These are phyloP conservation scores for Phytophthora sansomeana DNA, from an alignment of 352 stramenopile species.

Conservation along the genomic window DNA sequence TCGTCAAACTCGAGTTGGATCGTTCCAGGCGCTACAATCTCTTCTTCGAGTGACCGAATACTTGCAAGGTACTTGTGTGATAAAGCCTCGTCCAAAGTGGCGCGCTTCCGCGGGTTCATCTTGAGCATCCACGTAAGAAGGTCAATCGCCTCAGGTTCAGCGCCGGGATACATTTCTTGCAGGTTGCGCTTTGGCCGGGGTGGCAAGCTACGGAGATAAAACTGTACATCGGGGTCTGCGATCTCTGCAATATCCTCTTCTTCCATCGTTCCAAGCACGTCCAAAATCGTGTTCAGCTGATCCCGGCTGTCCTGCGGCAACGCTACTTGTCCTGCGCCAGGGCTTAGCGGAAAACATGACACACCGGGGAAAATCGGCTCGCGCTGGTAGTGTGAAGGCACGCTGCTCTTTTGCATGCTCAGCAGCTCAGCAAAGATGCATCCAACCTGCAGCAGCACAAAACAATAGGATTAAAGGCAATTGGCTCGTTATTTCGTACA, in stretches of 20 bases:
- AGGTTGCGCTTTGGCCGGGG: slow-evolving; percentile 75
- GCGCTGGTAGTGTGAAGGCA: slow-evolving; percentile 94
- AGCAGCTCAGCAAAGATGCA: slow-evolving; percentile 96
- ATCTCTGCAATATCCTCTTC: slow-evolving; percentile 89
- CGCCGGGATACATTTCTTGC: slow-evolving; percentile 86
- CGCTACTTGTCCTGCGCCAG: slow-evolving; percentile 75
- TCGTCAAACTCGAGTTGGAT: slow-evolving; percentile 90
- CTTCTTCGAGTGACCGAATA: slow-evolving; percentile 87
- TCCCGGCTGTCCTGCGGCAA: slow-evolving; percentile 87
- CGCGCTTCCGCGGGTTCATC: slow-evolving; percentile 87
- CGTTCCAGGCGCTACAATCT: slow-evolving; percentile 82
- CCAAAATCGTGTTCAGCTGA: slow-evolving; percentile 89
- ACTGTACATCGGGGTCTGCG: slow-evolving; percentile 83
- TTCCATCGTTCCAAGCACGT: slow-evolving; percentile 88
- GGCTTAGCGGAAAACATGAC: slow-evolving; percentile 89
- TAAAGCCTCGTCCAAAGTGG: slow-evolving; percentile 81
- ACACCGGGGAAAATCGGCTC: slow-evolving; percentile 95
- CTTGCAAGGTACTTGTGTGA: slow-evolving; percentile 87
- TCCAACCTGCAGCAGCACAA: slow-evolving; percentile 70
- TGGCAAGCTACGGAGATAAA: slow-evolving; percentile 81
- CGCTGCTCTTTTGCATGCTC: slow-evolving; percentile 97
- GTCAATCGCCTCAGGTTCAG: slow-evolving; percentile 83
- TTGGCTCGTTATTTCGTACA: slow-evolving; percentile 1
- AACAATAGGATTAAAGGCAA: slow-evolving; percentile 13
- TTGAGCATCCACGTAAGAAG: slow-evolving; percentile 86